phyloP scores from a whole-genome alignment of 2,329 filamentous ascomycete genomes.

The Colletotrichum nymphaeae region DNA sequence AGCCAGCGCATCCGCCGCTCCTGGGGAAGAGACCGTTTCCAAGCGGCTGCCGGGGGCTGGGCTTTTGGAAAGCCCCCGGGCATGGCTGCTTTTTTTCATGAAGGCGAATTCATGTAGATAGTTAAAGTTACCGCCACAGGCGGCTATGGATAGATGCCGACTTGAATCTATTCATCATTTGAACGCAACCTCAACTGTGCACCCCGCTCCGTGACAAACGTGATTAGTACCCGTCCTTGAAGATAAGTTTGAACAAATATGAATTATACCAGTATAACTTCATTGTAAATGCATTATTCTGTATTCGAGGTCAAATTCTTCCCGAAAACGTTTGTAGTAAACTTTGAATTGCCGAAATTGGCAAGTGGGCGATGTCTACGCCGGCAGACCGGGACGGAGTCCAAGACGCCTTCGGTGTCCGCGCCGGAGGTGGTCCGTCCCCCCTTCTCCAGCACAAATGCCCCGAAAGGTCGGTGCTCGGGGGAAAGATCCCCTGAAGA shows the following conservation, averaged over 20 bases:
- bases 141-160: slow-evolving; percentile 57
- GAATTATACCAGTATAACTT: too few species aligned
- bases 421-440: not conserved
- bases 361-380: not conserved
- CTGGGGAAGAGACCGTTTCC: slow-evolving; percentile 23
- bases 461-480: slow-evolving; percentile 17
- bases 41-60: slow-evolving; percentile 42
- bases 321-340: too few species aligned
- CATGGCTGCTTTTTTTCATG: slow-evolving; percentile 42
- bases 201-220: not conserved
- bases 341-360: not conserved
- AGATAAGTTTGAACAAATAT: too few species aligned
- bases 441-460: not conserved
- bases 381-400: not conserved
- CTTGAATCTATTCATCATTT: slow-evolving; percentile 62
- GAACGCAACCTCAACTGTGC: not conserved
- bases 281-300: too few species aligned
- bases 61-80: slow-evolving; percentile 42
- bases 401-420: not conserved
- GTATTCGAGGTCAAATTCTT: too few species aligned
- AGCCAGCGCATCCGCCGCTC: not conserved
- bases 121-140: slow-evolving; percentile 35
- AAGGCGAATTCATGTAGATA: slow-evolving; percentile 38
- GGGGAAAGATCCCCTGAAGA: slow-evolving; percentile 28
- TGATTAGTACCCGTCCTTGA: too few species aligned